phyloP scores from a whole-genome alignment of 805 yeast genomes.

The Suhomyces xylopsoci region DNA sequence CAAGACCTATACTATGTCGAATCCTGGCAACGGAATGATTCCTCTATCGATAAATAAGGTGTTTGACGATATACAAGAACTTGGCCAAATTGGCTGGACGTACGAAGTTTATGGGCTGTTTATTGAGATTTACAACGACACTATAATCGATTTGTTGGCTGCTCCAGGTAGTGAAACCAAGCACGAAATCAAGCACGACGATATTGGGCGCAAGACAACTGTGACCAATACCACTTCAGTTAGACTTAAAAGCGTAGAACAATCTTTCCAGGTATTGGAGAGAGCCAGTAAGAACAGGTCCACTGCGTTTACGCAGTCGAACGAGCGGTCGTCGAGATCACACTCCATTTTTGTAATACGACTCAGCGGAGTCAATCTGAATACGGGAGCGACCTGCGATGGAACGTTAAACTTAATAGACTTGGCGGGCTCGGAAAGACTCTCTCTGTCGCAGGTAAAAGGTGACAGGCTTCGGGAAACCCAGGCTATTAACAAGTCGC shows the following conservation, averaged over 20 bases:
- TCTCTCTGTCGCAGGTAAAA: constrained; percentile 66
- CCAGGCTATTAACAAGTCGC: constrained; percentile 81
- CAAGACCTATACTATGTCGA: constrained; percentile 87
- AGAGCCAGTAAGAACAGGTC: constrained; percentile 62
- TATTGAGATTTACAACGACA: constrained; percentile 87
- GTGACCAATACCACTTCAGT: constrained; percentile 59
- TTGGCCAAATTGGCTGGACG: constrained; percentile 58
- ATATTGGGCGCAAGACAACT: constrained; percentile 47
- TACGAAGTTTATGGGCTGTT: constrained; percentile 69
- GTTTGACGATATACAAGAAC: constrained; percentile 50
- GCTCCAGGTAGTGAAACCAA: constrained; percentile 25
- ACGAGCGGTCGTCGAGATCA: constrained; percentile 86
- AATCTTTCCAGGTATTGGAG: constrained; percentile 49
- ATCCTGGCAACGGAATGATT: constrained; percentile 69
- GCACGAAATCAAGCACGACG: constrained; percentile 73
- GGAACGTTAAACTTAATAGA: constrained; percentile 82
- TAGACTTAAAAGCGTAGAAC: constrained; percentile 42
- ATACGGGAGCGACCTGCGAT: constrained; percentile 43
- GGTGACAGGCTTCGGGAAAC: constrained; percentile 87
- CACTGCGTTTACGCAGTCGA: constrained; percentile 78
- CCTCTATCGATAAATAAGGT: constrained; percentile 72
- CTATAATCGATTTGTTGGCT: constrained; percentile 63
- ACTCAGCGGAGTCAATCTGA: constrained; percentile 51
- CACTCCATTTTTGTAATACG: constrained; percentile 76
- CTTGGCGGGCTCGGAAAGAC: constrained; percentile 91